Base-by-base conservation (phyloP, 192 early-diverging fungal genomes). In the Backusella australiensis region DNA sequence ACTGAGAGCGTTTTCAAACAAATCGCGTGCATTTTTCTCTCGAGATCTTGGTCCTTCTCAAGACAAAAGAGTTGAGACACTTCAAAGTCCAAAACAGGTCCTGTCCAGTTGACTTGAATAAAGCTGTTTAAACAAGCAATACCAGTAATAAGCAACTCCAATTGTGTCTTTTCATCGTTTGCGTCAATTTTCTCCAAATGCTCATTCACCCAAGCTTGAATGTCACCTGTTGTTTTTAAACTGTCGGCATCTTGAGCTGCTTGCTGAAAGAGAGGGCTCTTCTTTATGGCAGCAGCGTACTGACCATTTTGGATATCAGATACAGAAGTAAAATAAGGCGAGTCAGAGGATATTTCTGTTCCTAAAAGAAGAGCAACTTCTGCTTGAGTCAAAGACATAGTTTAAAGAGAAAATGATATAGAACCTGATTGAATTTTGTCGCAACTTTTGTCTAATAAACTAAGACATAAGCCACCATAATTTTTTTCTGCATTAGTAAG, bases 91-190 rank as follows among this genome's bases (percentile, higher is more conserved):
- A 97, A 56, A 6, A 84, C 77, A 7, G 97, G 97, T 5, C 97
- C 97, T 1, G 97, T 98, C 94, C 94, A 97, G 71, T 88, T 90
- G 38, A 86, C 84, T 84, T 98, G 96, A 21, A 96, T 76, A 85
- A 98, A 98, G 21, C 88, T 84, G 35, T 91, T 90, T n/a, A 98
- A 85, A 38, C 86, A 86, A 1, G 93, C 91, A 26, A 91, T 87
- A 41, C 86, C 94, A 12, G 96, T 75, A 26, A 73, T 73, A 26
- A 93, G 81, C 12, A 93, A 67, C 19, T 85, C 71, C 42, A 86
- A 66, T 11, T 69, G 34, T 19, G 56, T 63, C 4, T 35, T 26
- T 11, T 34, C 46, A 26, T 76, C 9, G 17, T 4, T n/a, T 4
- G 12, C 1, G 23, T 71, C 70, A 11, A 71, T 23, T 71, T 71